Evolutionary conservation across 164 flowering plant genomes (phyloP), one percentile per base, ranked within the genome.

Genomic region (Akebia trifoliata): DNA sequence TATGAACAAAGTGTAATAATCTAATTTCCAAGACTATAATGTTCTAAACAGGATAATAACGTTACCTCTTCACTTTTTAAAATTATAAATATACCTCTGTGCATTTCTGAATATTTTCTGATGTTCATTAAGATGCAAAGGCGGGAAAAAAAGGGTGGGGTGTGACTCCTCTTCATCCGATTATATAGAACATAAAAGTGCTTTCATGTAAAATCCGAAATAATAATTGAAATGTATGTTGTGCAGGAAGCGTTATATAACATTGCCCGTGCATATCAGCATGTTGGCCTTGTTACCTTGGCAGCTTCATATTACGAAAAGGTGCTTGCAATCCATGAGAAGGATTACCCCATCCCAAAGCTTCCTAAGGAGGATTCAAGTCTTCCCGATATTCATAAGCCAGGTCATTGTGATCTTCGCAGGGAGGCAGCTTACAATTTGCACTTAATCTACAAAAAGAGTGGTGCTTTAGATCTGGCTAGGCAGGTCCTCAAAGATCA

Each of bases 391-490:
- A 65, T 55, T 62, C 57, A 8, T 39, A 79, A 69, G n/a, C 66
- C 80, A 0, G 93, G 83, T 42, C 73, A 75, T 61, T 87, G 95
- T 71, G 79, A 80, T 64, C 90, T 92, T 22, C 83, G 85, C 15
- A 75, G 84, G 55, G 96, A 92, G 62, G 95, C 96, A n/a, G 93
- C 95, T 31, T 80, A 72, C 67, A 92, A 92, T 71, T 67, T 92
- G 76, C 98, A 92, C 60, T 74, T 89, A 65, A 92, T 92, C 30
- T 92, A 92, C 75, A 86, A 81, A 65, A 74, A 65, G 8, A 85
- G 95, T 67, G 95, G 96, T 46, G 87, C 96, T 31, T 2, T 77
- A 22, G 96, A 92, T 81, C 93, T 92, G 48, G 95, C 98, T 18
- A 81, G 98, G 64, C 98, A 89, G 72, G 78, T 92, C 64, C 61